These are phyloP conservation scores for Eucalyptus guilfoylei DNA, from an alignment of 345 rosid genomes.

Conservation along the genomic window DNA sequence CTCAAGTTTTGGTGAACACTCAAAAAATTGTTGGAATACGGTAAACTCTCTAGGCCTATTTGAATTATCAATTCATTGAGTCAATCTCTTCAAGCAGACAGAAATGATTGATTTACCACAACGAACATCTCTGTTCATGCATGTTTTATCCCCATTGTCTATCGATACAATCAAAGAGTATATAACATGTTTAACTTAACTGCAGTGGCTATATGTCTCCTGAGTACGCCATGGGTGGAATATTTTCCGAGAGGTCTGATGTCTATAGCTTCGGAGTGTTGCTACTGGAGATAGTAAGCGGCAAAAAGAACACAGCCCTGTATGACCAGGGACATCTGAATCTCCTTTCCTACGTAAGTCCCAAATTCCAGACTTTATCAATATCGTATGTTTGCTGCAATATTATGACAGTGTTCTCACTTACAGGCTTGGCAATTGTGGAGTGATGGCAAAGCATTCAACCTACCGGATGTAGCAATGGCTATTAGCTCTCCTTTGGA, in stretches of 20 bases:
- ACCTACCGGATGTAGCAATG: not conserved
- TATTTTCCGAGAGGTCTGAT: no score
- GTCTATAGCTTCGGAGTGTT: no score
- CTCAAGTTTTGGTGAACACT: not conserved
- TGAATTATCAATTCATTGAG: not conserved
- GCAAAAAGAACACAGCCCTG: not conserved
- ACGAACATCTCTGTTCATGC: no score
- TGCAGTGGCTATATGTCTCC: not conserved
- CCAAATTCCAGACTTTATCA: not conserved
- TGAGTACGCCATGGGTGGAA: no score
- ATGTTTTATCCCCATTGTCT: not conserved
- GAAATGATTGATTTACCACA: not conserved
- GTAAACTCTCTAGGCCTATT: not conserved
- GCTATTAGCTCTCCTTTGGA: not conserved
- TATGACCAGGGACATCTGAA: not conserved
- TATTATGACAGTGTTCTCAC: not conserved
- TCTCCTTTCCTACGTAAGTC: not conserved
- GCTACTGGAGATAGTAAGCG: not conserved
- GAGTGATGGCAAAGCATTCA: not conserved
- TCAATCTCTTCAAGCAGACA: not conserved
- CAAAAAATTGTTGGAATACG: conserved; percentile 8
- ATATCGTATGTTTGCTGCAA: not conserved
- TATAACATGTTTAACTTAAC: not conserved
- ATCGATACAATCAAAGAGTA: not conserved
- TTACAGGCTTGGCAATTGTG: not conserved